Base-by-base conservation (phyloP, 2,329 filamentous ascomycete species). In the Ophiostoma fasciatum region DNA sequence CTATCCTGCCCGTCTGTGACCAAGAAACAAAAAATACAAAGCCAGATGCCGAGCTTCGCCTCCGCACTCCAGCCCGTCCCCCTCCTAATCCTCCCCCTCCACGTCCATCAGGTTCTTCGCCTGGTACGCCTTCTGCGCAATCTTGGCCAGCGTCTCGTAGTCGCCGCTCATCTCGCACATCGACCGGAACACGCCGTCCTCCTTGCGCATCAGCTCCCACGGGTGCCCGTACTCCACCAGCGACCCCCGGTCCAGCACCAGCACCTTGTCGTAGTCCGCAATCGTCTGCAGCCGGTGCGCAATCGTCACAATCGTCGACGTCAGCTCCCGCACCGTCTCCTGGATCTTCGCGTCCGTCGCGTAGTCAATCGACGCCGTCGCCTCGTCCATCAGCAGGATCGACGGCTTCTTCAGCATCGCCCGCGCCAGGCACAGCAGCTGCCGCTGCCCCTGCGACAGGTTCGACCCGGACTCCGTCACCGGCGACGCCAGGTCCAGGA, bases 311-410 rank as follows among this genome's bases (percentile, higher is more conserved):
- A 92, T 94, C 0, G 90, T 98, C 55, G 85, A 83, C 45, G 77
- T 80, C 48, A 96, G 71, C 55, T 94, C 82, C n/a, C 85, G 79
- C 42, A 98, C 87, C 0, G 90, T 96, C 49, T 83, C 84, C 58
- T 98, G 90, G 47, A 98, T 96, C 62, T 94, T 94, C 33, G 78
- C 69, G 51, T 98, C 90, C 2, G 90, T 98, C 5, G 78, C 80
- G 58, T 96, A 96, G 60, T 98, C 90, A 51, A 98, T 96, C 0
- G 83, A 93, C 0, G 90, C 90, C 0, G 90, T 98, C 1, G 90
- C 90, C 63, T 98, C 90, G 57, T 98, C 90, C 90, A 98, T 96
- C 51, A 98, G 79, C n/a, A 98, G 66, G 2, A 98, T 85, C 45
- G 82, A 87, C 0, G 90, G 87, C 23, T 74, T 73, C 59, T 93